Evolutionary conservation across 1,284 basidiomycete genomes (phyloP), one percentile per base, ranked within the genome.

Genomic region (Xerocomus nothofagi): DNA sequence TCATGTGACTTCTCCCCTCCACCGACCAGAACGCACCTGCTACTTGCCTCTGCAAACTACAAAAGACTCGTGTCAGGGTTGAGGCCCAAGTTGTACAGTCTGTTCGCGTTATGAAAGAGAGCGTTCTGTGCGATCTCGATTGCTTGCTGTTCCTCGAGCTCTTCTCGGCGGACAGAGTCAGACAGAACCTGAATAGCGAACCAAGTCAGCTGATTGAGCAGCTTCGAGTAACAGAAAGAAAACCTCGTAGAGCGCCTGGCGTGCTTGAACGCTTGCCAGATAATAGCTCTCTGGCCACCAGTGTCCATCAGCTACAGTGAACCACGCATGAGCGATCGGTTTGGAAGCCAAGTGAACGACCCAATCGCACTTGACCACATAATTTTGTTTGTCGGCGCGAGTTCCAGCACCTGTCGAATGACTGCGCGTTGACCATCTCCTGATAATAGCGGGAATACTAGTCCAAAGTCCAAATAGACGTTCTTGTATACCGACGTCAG

Each of bases 241-340:
- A 45, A 86, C 87, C 56, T 80, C 73, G 51, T 73, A 82, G 21
- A 91, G 66, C 0, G 75, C 81, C 43, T 80, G 66, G 26, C 87
- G 75, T 2, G 82, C 78, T 66, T 90, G 88, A 1, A 78, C 44
- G 3, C 73, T 74, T 1, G 80, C 85, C 10, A 90, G 70, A 60
- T 88, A 89, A 58, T 78, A 91, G 0, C 79, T 77, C 61, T 90
- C 88, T 4, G 88, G 88, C 80, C 84, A 88, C 76, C 81, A 88
- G 61, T 86, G 84, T 15, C 84, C 88, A 55, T 90, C 87, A 20
- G 82, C 85, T 87, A 41, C 18, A 40, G 44, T 41, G 26, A 51
- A 32, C 45, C 39, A 55, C 17, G 21, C 1, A 12, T 61, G 11
- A 55, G 49, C 27, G 12, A 23, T 31, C 41, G 15, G 26, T 33